Percentiles rank a stretch among this genome's conserved stretches.
These are phyloP conservation scores for Nicotiana rustica DNA, from an alignment of 305 asterid genomes.

Conservation along the genomic window DNA sequence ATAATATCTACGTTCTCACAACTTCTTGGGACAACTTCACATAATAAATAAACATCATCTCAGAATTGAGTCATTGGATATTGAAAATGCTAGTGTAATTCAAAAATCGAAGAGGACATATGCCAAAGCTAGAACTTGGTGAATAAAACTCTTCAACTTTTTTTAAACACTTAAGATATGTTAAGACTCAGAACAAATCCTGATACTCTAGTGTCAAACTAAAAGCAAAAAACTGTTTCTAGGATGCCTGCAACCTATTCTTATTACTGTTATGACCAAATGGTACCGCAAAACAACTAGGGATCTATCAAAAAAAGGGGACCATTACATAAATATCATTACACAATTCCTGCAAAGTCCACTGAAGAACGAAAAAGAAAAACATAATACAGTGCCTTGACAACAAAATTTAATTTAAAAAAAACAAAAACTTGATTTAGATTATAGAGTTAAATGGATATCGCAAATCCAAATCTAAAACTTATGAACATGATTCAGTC, in stretches of 20 bases:
- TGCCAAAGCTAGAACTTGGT: background rate
- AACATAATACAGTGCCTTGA: slow-evolving; percentile 2
- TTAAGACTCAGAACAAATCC: background rate
- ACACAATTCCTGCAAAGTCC: too few species aligned
- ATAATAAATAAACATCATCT: too few species aligned
- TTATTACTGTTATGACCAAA: too few species aligned
- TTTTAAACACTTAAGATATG: background rate
- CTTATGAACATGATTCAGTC: background rate
- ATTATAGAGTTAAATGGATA: background rate
- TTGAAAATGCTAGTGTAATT: background rate
- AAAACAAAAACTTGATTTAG: slow-evolving; percentile 14
- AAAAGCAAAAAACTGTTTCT: too few species aligned
- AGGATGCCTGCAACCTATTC: too few species aligned
- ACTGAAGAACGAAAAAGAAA: background rate
- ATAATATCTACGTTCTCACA: too few species aligned
- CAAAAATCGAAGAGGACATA: background rate
- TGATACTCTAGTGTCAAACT: too few species aligned
- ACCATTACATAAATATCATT: too few species aligned
- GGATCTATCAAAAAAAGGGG: too few species aligned
- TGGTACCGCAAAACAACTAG: too few species aligned
- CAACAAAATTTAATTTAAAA: background rate
- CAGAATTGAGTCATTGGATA: too few species aligned
- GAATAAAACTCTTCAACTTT: background rate
- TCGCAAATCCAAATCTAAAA: slow-evolving; percentile 6
- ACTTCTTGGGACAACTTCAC: too few species aligned